Percentiles rank a stretch among this genome's conserved stretches.
These are phyloP conservation scores for Parachlorella kessleri DNA, from an alignment of 139 green algal species.

Conservation along the genomic window DNA sequence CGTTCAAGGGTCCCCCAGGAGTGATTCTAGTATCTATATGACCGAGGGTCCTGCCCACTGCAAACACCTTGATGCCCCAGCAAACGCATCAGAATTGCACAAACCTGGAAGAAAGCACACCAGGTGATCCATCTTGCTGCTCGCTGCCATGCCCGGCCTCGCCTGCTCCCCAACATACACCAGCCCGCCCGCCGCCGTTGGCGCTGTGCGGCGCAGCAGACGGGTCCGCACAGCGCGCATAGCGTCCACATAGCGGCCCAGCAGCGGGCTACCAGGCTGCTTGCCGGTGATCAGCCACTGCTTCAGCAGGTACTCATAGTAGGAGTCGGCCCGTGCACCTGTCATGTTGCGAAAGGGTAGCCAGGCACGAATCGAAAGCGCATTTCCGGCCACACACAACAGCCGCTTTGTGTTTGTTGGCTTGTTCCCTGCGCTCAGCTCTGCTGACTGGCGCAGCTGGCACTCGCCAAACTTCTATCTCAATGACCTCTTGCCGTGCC, in stretches of 20 bases:
- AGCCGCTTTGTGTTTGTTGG: not conserved
- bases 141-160: not conserved
- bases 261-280: constrained; percentile 27
- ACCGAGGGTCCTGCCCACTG: too few species aligned
- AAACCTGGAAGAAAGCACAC: constrained; percentile 81
- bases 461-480: too few species aligned
- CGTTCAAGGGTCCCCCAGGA: too few species aligned
- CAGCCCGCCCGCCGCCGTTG: constrained; percentile 49
- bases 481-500: too few species aligned
- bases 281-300: constrained; percentile 58
- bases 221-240: constrained; percentile 62
- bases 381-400: not conserved
- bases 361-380: not conserved
- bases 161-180: constrained; percentile 62
- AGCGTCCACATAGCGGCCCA: constrained; percentile 53
- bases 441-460: too few species aligned
- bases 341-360: constrained; percentile 20
- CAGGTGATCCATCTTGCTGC: constrained; percentile 81
- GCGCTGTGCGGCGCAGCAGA: constrained; percentile 54
- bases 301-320: constrained; percentile 93
- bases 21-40: too few species aligned
- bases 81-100: too few species aligned
- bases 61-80: too few species aligned
- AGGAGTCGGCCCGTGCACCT: constrained; percentile 60
- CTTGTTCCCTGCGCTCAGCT: too few species aligned